These are phyloP conservation scores for Ajuga reptans DNA, from an alignment of 305 asterid genomes.

Conservation along the genomic window DNA sequence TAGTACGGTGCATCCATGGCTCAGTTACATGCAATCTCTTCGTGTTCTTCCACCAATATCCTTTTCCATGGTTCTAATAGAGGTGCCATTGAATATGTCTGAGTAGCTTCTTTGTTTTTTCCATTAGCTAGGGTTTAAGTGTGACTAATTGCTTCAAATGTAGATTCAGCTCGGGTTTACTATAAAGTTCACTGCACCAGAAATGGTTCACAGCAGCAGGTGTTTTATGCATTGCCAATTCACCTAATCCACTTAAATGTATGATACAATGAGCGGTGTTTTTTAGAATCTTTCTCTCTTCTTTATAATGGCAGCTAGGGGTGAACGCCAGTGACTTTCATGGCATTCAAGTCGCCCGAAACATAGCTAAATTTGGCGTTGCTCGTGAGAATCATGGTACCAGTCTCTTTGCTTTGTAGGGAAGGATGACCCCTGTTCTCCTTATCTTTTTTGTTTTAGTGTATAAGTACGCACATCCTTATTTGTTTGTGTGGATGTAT, in stretches of 20 bases:
- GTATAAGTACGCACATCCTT: not conserved
- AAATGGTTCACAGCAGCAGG: conserved; percentile 39
- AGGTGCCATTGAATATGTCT: conserved; percentile 20
- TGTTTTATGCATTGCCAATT: conserved; percentile 2
- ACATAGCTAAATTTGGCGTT: conserved; percentile 24
- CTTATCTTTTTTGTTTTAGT: not conserved
- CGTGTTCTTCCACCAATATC: conserved; percentile 37
- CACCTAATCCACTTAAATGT: not conserved
- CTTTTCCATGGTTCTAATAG: conserved; percentile 27
- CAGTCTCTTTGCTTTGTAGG: conserved; percentile 8
- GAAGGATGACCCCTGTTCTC: not conserved
- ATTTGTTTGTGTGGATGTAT: not conserved
- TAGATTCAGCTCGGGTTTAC: conserved; percentile 26
- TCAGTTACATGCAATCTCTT: conserved; percentile 43
- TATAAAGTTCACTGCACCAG: conserved; percentile 25
- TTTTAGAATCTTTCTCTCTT: not conserved
- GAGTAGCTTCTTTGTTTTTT: not conserved
- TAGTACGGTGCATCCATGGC: conserved; percentile 35
- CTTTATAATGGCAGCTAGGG: conserved; percentile 43
- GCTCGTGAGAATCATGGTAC: conserved; percentile 38
- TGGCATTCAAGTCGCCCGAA: conserved; percentile 40
- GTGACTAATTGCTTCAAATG: not conserved
- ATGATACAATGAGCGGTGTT: not conserved
- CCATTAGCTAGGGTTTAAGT: not conserved
- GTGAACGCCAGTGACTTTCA: conserved; percentile 43